These are phyloP conservation scores for Debaryomyces sp. DNA, from an alignment of 1,139 yeast species.

Conservation along the genomic window DNA sequence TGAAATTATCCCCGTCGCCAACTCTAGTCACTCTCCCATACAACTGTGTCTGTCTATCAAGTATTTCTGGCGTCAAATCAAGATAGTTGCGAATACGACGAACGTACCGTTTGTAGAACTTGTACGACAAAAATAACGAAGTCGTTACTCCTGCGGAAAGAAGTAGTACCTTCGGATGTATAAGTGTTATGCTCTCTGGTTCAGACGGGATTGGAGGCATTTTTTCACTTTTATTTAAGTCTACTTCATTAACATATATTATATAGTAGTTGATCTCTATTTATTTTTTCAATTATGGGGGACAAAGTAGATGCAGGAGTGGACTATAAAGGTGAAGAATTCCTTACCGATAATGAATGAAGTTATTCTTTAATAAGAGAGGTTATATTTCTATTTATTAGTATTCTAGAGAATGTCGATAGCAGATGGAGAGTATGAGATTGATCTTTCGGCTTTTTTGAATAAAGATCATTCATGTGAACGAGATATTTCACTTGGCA, in stretches of 20 bases:
- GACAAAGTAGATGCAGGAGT: neutral
- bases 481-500: constrained; percentile 31
- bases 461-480: constrained; percentile 10
- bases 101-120: constrained; percentile 38
- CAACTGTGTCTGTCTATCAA: constrained; percentile 40
- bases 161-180: constrained; percentile 46
- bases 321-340: neutral
- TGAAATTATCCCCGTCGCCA: constrained; percentile 96
- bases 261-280: neutral
- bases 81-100: constrained; percentile 38
- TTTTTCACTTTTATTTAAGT: neutral
- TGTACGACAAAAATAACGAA: constrained; percentile 32
- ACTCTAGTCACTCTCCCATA: constrained; percentile 87
- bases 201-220: constrained; percentile 15
- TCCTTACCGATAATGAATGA: neutral
- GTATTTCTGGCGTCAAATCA: constrained; percentile 41
- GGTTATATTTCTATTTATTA: neutral
- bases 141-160: constrained; percentile 42
- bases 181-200: constrained; percentile 13
- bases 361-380: neutral
- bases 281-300: neutral
- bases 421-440: constrained; percentile 51
- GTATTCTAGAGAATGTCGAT: constrained; percentile 23
- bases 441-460: constrained; percentile 37
- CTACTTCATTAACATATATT: neutral